Percentiles rank a stretch among this genome's conserved stretches.
phyloP scores from a whole-genome alignment of 495 filamentous ascomycete species.

The Neurospora hispaniola region DNA sequence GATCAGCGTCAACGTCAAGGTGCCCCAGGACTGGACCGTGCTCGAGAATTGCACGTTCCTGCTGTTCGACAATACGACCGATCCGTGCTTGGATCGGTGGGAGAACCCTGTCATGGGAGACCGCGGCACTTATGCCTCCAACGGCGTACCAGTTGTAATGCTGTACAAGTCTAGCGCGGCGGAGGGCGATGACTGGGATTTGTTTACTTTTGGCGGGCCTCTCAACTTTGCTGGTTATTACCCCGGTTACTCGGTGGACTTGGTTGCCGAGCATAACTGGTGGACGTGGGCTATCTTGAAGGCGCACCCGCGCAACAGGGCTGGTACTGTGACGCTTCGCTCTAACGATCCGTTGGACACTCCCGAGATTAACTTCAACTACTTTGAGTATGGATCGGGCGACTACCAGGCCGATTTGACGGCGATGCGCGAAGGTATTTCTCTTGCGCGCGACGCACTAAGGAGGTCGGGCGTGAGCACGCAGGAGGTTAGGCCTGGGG shows the following conservation, averaged over 20 bases:
- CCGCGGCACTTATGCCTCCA: constrained; percentile 39
- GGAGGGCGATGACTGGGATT: constrained; percentile 31
- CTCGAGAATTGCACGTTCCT: constrained; percentile 37
- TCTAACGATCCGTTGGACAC: constrained; percentile 43
- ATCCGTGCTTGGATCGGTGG: constrained; percentile 44
- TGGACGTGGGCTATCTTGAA: constrained; percentile 44
- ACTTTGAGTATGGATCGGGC: constrained; percentile 30
- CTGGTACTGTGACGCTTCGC: constrained; percentile 40
- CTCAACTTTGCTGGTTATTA: constrained; percentile 44
- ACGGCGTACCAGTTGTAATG: constrained; percentile 37
- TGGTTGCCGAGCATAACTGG: constrained; percentile 21
- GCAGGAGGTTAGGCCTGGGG: constrained; percentile 40
- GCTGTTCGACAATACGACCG: constrained; percentile 24
- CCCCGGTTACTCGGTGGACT: constrained; percentile 28
- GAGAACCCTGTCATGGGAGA: constrained; percentile 23
- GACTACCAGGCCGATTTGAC: constrained; percentile 29
- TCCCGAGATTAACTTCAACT: constrained; percentile 45
- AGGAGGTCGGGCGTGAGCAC: constrained; percentile 24
- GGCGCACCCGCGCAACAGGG: constrained; percentile 39
- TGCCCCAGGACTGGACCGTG: constrained; percentile 30
- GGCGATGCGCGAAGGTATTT: constrained; percentile 38
- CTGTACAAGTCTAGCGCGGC: constrained; percentile 33
- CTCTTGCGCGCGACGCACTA: constrained; percentile 33
- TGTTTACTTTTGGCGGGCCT: constrained; percentile 44
- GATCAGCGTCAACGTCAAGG: constrained; percentile 34